Conservation (phyloP, 1,284 basidiomycete species). For the Puccinia horiana region DNA sequence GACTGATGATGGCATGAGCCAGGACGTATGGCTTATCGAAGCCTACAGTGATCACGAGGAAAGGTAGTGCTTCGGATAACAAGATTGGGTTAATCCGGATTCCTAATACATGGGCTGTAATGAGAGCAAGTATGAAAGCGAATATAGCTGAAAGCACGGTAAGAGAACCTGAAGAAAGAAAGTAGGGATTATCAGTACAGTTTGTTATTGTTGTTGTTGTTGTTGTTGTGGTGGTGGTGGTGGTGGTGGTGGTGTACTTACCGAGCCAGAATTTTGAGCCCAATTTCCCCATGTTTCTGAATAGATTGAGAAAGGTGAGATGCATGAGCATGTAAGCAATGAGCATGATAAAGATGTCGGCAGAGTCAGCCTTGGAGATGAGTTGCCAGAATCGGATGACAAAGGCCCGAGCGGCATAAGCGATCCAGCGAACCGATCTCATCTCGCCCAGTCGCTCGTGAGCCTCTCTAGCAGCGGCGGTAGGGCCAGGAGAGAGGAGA, state of each 20-base stretch:
- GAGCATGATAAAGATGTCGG: constrained; percentile 94
- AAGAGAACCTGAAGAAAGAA: constrained; percentile 65
- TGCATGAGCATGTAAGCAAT: constrained; percentile 96
- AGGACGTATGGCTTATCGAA: constrained; percentile 96
- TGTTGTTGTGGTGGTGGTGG: neutral
- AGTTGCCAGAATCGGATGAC: constrained; percentile 82
- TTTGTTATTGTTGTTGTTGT: constrained; percentile 50
- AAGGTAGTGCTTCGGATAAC: constrained; percentile 90
- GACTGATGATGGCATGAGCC: constrained; percentile 83
- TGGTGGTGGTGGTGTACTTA: constrained; percentile 54
- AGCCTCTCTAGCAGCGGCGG: neutral
- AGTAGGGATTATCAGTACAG: constrained; percentile 1
- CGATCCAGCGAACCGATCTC: constrained; percentile 78
- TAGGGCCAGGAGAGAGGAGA: constrained; percentile 1
- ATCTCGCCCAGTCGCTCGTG: constrained; percentile 66
- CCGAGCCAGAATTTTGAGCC: constrained; percentile 85
- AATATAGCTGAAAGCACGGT: constrained; percentile 83
- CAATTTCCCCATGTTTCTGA: constrained; percentile 74
- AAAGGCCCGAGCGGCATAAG: constrained; percentile 77
- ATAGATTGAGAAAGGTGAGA: constrained; percentile 84
- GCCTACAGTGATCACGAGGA: constrained; percentile 94
- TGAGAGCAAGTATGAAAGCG: constrained; percentile 81
- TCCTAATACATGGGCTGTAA: constrained; percentile 76
- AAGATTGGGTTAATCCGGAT: constrained; percentile 90
- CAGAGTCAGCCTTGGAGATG: constrained; percentile 84